phyloP scores from a whole-genome alignment of 768 basidiomycete genomes.

The Panaeolus cyanescens region DNA sequence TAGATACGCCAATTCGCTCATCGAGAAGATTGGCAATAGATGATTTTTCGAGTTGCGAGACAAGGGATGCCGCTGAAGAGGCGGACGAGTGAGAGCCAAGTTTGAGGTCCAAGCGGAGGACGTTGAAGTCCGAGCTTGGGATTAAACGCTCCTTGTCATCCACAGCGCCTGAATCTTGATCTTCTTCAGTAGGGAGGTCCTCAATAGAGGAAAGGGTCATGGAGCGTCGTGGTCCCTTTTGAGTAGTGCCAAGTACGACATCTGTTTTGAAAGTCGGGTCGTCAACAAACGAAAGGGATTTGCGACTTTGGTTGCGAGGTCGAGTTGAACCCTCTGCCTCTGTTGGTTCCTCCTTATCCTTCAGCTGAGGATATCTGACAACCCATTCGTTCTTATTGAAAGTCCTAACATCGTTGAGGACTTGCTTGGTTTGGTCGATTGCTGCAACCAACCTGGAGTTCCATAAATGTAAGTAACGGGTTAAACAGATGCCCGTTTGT shows the following conservation, averaged over 20 bases:
- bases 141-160: conserved; percentile 33
- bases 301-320: conserved; percentile 46
- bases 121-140: conserved; percentile 70
- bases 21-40: conserved; percentile 93
- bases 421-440: conserved; percentile 68
- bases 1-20: conserved; percentile 73
- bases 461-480: background rate
- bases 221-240: conserved; percentile 54
- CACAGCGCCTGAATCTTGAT: conserved; percentile 20
- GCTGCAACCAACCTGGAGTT: conserved; percentile 66
- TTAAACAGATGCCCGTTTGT: conserved; percentile 9
- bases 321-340: conserved; percentile 27
- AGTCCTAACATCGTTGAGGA: conserved; percentile 68
- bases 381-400: conserved; percentile 91
- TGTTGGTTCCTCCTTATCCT: conserved; percentile 34
- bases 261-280: conserved; percentile 70
- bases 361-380: conserved; percentile 83
- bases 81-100: conserved; percentile 76
- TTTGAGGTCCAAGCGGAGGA: conserved; percentile 91
- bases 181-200: conserved; percentile 43
- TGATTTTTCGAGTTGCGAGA: conserved; percentile 88
- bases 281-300: conserved; percentile 84
- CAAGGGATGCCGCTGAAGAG: conserved; percentile 68
- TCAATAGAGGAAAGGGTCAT: conserved; percentile 57
- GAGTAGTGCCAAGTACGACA: conserved; percentile 57